A percentile compares a stretch with the other conserved stretches of the same genome.
Evolutionary conservation across 2,329 filamentous ascomycete species (phyloP).

Genomic region (Apiospora aurea): DNA sequence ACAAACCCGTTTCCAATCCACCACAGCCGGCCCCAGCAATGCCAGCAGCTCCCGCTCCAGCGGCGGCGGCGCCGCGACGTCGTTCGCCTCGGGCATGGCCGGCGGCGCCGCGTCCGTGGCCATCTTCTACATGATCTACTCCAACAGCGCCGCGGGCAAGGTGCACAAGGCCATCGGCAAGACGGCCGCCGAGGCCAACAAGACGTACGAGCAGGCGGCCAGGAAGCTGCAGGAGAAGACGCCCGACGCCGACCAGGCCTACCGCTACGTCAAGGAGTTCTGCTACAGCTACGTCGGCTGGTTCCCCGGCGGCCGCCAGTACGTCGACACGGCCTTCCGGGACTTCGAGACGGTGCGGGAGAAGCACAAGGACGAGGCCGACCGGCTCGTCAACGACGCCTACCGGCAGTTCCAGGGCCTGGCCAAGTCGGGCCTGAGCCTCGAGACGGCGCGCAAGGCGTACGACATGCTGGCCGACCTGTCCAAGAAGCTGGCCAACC

Average conservation of each 20-base stretch:
- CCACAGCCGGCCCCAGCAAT: slow-evolving; percentile 17
- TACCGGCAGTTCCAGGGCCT: slow-evolving; percentile 72
- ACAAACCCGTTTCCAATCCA: slow-evolving; percentile 11
- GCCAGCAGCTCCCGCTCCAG: background rate
- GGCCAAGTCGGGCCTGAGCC: slow-evolving; percentile 64
- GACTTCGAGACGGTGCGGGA: slow-evolving; percentile 73
- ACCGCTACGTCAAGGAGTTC: slow-evolving; percentile 69
- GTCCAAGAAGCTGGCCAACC: slow-evolving; percentile 62
- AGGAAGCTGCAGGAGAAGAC: slow-evolving; percentile 67
- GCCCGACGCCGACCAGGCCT: slow-evolving; percentile 71
- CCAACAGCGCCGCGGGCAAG: slow-evolving; percentile 8
- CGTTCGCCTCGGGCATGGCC: slow-evolving; percentile 17
- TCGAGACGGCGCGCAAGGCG: slow-evolving; percentile 67
- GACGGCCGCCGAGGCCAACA: slow-evolving; percentile 60
- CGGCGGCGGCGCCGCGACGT: background rate
- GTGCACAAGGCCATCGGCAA: slow-evolving; percentile 49
- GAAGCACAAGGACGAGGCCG: slow-evolving; percentile 74
- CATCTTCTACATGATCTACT: slow-evolving; percentile 8
- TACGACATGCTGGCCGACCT: slow-evolving; percentile 70
- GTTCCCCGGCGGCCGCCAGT: slow-evolving; percentile 73
- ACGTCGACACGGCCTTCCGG: slow-evolving; percentile 73
- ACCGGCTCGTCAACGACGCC: slow-evolving; percentile 70
- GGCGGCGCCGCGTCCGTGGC: slow-evolving; percentile 1
- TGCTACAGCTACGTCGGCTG: slow-evolving; percentile 74
- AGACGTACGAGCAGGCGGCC: slow-evolving; percentile 65